Evolutionary conservation across 768 basidiomycete species (phyloP), one percentile per base, ranked within the genome.

Genomic region (Agaricus subrufescens): DNA sequence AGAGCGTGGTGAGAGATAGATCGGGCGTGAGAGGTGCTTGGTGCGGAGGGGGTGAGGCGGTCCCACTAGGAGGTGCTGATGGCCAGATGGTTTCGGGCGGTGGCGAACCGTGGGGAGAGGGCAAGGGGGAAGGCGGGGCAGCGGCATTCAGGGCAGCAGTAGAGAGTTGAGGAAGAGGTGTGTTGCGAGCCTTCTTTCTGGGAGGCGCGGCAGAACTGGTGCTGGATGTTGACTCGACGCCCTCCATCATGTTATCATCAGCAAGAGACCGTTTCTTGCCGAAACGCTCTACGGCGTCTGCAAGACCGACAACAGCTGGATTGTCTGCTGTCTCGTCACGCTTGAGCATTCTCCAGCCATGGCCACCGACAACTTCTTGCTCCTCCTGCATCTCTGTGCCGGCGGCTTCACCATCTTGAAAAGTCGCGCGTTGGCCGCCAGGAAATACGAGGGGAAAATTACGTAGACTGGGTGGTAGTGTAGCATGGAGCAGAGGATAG

Each of bases 71-170:
- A 12, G 88, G 86, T 10, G 87, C 86, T 8, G 89, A 89, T 19
- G 89, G 87, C 88, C 87, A 91, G 51, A 87, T 84, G 50, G 75
- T 73, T 65, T 87, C 82, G 23, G 87, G 87, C 4, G 86, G 81
- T 3, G 91, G 91, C 12, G 91, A 92, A 26, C 89, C 90, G 69
- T 86, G 87, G 19, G 91, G 91, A 10, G 91, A 94, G 11, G 91
- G 91, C 39, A 93, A 71, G 49, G 91, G 91, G 1, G 90, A 91
- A 19, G 87, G 91, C 8, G 90, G 90, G 11, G 89, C 90, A 9
- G 89, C 90, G 11, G 79, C 80, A 62, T 82, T 85, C 40, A 86
- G 72, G 1, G 45, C 29, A 12, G 85, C 26, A 4, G 85, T 83
- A n/a, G 80, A 79, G 50, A 87, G 81, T 58, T 74, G 83, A 7